Conservation (phyloP, 768 basidiomycete species). For the Coprinopsis cinerea region DNA sequence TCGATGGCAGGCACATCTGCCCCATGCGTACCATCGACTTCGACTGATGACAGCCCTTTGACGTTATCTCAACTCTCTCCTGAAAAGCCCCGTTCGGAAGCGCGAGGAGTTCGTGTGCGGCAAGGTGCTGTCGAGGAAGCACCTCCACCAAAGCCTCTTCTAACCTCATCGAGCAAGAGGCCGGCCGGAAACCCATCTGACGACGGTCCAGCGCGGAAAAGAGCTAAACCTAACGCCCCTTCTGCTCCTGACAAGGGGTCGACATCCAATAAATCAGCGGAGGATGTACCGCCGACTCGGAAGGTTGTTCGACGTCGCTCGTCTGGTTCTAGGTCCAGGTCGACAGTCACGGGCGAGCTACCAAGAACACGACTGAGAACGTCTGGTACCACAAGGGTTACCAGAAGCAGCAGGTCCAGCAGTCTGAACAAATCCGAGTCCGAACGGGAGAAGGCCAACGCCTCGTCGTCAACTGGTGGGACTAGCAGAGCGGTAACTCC, state of each 20-base stretch:
- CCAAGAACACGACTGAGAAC: background rate
- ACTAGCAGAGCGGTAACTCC: background rate
- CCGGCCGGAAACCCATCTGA: constrained; percentile 15
- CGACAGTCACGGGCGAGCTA: background rate
- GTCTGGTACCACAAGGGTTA: background rate
- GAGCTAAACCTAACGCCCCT: constrained; percentile 3
- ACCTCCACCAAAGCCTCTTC: background rate
- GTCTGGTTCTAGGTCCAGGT: constrained; percentile 7
- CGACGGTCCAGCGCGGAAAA: constrained; percentile 9
- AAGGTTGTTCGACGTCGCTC: constrained; percentile 26
- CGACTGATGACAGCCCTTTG: constrained; percentile 21
- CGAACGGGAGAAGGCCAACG: constrained; percentile 1
- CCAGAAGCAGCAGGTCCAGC: constrained; percentile 1
- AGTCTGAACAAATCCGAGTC: background rate
- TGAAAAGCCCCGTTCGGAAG: constrained; percentile 15
- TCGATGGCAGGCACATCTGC: background rate
- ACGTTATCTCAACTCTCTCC: constrained; percentile 52
- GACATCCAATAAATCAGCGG: background rate
- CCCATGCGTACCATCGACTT: background rate
- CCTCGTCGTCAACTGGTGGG: background rate
- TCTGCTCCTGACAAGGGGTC: background rate
- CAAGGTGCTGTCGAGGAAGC: constrained; percentile 28
- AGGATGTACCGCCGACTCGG: constrained; percentile 2
- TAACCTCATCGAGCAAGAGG: constrained; percentile 34
- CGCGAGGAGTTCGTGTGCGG: constrained; percentile 16